These are phyloP conservation scores for Sclerotiophoma versabilis DNA, from an alignment of 2,329 filamentous ascomycete species.

Conservation along the genomic window DNA sequence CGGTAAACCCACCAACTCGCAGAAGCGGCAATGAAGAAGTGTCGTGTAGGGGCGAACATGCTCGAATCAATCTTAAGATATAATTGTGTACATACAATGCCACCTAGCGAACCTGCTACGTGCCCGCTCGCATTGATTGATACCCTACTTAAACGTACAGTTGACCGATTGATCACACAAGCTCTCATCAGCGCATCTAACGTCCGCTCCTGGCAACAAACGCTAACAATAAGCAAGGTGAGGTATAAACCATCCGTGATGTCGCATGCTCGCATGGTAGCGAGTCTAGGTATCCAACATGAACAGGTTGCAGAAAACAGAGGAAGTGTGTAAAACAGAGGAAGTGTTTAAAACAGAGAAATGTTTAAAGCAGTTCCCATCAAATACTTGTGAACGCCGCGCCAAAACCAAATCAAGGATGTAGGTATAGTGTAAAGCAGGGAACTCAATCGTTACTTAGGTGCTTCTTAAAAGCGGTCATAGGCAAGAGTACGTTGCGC, in stretches of 20 bases:
- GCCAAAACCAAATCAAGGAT: background rate
- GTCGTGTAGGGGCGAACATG: background rate
- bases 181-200: background rate
- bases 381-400: conserved; percentile 6
- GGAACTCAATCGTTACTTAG: background rate
- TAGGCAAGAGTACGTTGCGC: background rate
- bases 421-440: conserved; percentile 1
- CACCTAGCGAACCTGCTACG: background rate
- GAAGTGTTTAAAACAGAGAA: background rate
- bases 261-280: conserved; percentile 17
- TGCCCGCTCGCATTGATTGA: background rate
- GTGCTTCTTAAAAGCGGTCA: background rate
- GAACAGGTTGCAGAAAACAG: conserved; percentile 1
- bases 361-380: background rate
- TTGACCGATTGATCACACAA: background rate
- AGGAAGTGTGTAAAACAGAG: background rate
- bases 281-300: conserved; percentile 20
- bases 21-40: background rate
- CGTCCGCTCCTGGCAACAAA: conserved; percentile 12
- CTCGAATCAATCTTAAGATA: background rate
- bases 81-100: background rate
- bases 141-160: background rate
- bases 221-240: conserved; percentile 27
- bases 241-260: conserved; percentile 14
- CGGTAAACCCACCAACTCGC: too few relatives aligned